phyloP scores from a whole-genome alignment of 306 rosid species.

The Argentina anserina region DNA sequence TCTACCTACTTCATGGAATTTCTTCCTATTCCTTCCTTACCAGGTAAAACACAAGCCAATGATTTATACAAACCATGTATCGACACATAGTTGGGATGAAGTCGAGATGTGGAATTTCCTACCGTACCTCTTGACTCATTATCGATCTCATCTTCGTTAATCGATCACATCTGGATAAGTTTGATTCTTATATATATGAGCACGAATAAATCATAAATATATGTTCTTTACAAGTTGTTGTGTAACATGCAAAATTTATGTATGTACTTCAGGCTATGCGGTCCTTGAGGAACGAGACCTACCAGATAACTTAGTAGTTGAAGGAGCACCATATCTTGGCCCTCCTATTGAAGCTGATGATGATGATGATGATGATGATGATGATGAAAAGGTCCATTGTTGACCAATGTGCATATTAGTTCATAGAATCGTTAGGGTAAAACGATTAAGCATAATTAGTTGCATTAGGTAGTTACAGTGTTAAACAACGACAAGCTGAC shows the following conservation, averaged over 20 bases:
- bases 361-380: background rate
- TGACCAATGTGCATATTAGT: background rate
- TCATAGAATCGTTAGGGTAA: background rate
- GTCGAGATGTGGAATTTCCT: background rate
- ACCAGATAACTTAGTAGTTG: constrained; percentile 46
- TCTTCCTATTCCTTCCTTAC: constrained; percentile 44
- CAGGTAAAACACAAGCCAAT: constrained; percentile 31
- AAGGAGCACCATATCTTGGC: constrained; percentile 59
- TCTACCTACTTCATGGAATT: constrained; percentile 54
- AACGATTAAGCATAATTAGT: background rate
- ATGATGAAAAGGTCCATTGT: background rate
- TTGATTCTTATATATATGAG: too few relatives aligned
- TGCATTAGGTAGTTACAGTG: background rate
- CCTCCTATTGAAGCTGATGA: constrained; percentile 26
- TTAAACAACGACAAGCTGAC: too few relatives aligned
- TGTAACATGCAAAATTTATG: background rate
- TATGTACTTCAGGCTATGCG: constrained; percentile 38
- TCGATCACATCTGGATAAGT: background rate
- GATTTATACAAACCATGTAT: background rate
- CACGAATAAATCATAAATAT: too few relatives aligned
- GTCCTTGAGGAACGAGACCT: constrained; percentile 51
- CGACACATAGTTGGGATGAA: background rate
- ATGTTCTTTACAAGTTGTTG: background rate
- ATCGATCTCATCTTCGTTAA: background rate
- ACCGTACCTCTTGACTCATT: background rate